Percentiles rank a stretch among this genome's conserved stretches.
These are phyloP conservation scores for Citrus trifoliata DNA, from an alignment of 345 rosid genomes.

Conservation along the genomic window DNA sequence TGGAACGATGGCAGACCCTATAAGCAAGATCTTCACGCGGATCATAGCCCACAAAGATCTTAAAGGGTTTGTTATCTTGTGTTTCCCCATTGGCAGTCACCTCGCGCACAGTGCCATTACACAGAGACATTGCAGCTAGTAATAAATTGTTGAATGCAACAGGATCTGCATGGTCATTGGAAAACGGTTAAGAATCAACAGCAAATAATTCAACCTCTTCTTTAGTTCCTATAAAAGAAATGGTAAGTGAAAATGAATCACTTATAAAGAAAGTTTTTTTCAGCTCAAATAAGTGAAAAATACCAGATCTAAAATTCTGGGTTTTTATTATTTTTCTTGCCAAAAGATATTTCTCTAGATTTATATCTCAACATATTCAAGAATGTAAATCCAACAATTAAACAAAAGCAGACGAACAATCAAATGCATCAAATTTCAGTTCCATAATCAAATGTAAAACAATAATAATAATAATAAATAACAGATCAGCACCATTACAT, in stretches of 20 bases:
- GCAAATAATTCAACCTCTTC: neutral
- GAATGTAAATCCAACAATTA: neutral
- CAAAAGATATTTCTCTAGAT: neutral
- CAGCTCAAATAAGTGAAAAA: neutral
- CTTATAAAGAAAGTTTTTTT: neutral
- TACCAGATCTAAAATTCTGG: neutral
- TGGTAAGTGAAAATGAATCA: neutral
- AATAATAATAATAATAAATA: neutral
- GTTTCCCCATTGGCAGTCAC: constrained; percentile 18
- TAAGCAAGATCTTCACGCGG: constrained; percentile 84
- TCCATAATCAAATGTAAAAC: neutral
- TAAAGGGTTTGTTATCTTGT: constrained; percentile 38
- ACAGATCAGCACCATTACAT: neutral
- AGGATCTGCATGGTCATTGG: neutral
- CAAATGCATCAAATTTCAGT: neutral
- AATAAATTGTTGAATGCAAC: neutral
- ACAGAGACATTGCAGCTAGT: constrained; percentile 27
- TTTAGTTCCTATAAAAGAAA: neutral
- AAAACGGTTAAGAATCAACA: neutral
- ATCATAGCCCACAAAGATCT: constrained; percentile 93
- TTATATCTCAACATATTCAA: neutral
- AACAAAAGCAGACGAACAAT: neutral
- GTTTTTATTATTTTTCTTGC: neutral
- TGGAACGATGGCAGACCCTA: constrained; percentile 75
- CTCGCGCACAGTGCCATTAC: constrained; percentile 24